Base-by-base conservation (phyloP, 176 grass and related monocot species). In the Musa acuminata region DNA sequence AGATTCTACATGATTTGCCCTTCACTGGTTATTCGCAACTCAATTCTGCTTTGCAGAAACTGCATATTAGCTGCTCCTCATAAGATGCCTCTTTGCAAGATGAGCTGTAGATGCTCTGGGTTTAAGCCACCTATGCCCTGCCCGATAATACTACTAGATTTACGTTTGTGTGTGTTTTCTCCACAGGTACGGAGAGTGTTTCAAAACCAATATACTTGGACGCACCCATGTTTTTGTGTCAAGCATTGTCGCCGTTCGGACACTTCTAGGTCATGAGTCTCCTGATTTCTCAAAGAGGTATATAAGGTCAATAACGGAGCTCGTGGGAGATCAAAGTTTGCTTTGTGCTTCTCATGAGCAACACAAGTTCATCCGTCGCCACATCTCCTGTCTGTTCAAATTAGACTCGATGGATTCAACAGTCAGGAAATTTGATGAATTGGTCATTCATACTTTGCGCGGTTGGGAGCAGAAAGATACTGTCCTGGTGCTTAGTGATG, bases 241-340 rank as follows among this genome's bases (percentile, higher is more conserved):
- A 9, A 73, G 77, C 66, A 62, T 78, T 66, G 67, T 70, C 21
- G 73, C 77, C 48, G 66, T 77, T 9, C 80, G 64, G 53, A 65
- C 51, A 9, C 77, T 92, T 17, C 82, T 92, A 16, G 79, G 81
- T 8, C 79, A 75, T 51, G 82, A 92, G n/a, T 85, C 86, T 10
- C 53, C 82, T 64, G 67, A 87, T 64, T 87, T 97, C 52, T 62
- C 90, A 66, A 97, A 97, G 85, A 89, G 90, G 64, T 97, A 97
- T 69, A 87, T 92, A 51, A 87, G 84, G 80, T 90, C 90, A 52
- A 83, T 92, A 13, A 81, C 87, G 3, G 83, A 86, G 48, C 82
- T 97, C 53, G 76, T 92, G 50, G 90, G 93, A 68, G 59, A 88
- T 53, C 82, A 97, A 67, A 97, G 90, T 84, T 83, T 93, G 62